Base-by-base conservation (phyloP, 257 asterid species). In the Nicotiana knightiana region DNA sequence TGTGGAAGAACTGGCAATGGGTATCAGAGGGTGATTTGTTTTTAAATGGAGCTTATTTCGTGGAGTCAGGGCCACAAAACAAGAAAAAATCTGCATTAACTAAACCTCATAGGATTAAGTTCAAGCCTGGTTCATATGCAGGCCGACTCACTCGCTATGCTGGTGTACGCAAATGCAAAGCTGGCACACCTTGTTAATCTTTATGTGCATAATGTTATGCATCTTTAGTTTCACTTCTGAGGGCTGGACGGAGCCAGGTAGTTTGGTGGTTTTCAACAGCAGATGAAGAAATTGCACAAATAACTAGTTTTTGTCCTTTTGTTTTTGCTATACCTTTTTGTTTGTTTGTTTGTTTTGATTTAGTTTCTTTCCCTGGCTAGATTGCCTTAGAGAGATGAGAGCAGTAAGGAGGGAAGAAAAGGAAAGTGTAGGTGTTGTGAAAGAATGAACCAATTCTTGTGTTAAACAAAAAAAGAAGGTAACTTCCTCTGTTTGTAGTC, bases 1-100 rank as follows among this genome's bases (percentile, higher is more conserved):
- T 85, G 84, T 90, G 91, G 91, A 81, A 8, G 86, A 82, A 87
- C 4, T 90, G 93, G 93, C 91, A 87, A 53, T 90, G 93, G 93
- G 81, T 86, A 84, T 90, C 91, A 5, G 91, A 90, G 76, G 91
- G 89, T 11, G 91, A 90, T 63, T 63, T 4, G 68, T 88, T 90
- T 82, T 21, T 59, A 15, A 87, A 88, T 78, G 93, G 91, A 61
- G 91, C 93, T 65, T 87, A 32, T 82, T 90, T 90, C 81, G 64
- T 51, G 0, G 87, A 85, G 76, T 90, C 93, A 4, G 93, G 91
- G 33, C 87, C 93, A 13, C 10, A 73, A 35, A 79, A 86, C 70
- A 77, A 59, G 78, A 5, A 71, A 37, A n/a, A 67, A 30, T 9
- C 55, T 68, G 88, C 87, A 61, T 51, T 79, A 77, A 81, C 80